Conservation (phyloP, 2,329 filamentous ascomycete genomes). For the Talaromyces sp. region DNA sequence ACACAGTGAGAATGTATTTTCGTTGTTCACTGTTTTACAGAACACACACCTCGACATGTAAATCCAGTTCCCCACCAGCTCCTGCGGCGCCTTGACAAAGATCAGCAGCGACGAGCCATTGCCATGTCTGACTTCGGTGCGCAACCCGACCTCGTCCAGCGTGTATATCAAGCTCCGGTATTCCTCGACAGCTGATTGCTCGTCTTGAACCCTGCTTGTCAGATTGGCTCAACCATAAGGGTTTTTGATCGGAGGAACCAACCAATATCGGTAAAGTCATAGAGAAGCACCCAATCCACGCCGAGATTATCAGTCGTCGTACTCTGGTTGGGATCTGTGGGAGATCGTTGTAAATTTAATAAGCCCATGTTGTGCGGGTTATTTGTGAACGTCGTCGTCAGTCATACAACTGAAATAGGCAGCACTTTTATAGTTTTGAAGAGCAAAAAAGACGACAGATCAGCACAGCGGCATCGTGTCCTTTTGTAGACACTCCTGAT, state of each 20-base stretch:
- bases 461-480: background rate
- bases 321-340: background rate
- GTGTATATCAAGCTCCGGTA: slow-evolving; percentile 73
- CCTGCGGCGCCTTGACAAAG: slow-evolving; percentile 74
- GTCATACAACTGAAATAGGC: background rate
- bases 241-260: slow-evolving; percentile 19
- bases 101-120: slow-evolving; percentile 69
- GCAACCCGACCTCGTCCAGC: slow-evolving; percentile 72
- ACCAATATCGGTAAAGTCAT: slow-evolving; percentile 65
- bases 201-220: slow-evolving; percentile 44
- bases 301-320: slow-evolving; percentile 50
- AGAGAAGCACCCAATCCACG: slow-evolving; percentile 85
- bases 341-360: background rate
- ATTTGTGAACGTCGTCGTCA: background rate
- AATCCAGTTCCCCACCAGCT: slow-evolving; percentile 70
- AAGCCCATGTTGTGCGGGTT: background rate
- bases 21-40: too few species aligned
- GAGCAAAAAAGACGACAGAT: background rate
- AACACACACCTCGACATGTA: slow-evolving; percentile 65
- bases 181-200: slow-evolving; percentile 60
- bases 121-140: slow-evolving; percentile 79
- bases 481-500: background rate
- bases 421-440: background rate
- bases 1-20: background rate
- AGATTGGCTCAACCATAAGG: slow-evolving; percentile 4